Conservation (phyloP, 1,284 basidiomycete genomes). For the Microbotryomycetes sp. region DNA sequence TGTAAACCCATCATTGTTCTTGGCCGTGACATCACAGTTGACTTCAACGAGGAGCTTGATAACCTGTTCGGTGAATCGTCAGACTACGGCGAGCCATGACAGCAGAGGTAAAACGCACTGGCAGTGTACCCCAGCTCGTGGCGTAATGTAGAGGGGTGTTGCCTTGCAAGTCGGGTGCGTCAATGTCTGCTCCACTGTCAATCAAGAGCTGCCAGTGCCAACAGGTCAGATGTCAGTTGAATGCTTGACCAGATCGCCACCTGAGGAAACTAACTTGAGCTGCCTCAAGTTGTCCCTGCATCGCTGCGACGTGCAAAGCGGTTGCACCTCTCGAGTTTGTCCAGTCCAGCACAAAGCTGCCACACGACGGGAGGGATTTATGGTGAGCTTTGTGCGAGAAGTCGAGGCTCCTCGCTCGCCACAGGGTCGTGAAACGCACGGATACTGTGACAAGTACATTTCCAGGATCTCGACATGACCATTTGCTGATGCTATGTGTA, state of each 20-base stretch:
- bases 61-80: constrained; percentile 49
- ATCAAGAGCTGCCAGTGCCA: constrained; percentile 61
- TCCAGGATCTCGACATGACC: constrained; percentile 13
- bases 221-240: background rate
- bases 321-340: constrained; percentile 81
- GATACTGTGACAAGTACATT: constrained; percentile 9
- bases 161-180: constrained; percentile 80
- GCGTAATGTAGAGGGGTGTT: constrained; percentile 90
- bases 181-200: constrained; percentile 77
- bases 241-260: no score
- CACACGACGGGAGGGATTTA: constrained; percentile 22
- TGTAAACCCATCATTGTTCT: constrained; percentile 85
- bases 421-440: background rate
- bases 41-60: constrained; percentile 80
- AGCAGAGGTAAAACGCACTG: constrained; percentile 49
- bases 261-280: constrained; percentile 56
- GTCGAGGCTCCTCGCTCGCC: background rate
- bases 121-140: constrained; percentile 73
- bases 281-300: constrained; percentile 81
- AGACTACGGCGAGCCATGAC: background rate
- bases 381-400: constrained; percentile 31
- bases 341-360: constrained; percentile 72
- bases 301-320: constrained; percentile 76
- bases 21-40: constrained; percentile 69
- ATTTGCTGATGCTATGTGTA: constrained; percentile 22